These are phyloP conservation scores for Phanerochaete sordida DNA, from an alignment of 768 basidiomycete species.

Conservation along the genomic window DNA sequence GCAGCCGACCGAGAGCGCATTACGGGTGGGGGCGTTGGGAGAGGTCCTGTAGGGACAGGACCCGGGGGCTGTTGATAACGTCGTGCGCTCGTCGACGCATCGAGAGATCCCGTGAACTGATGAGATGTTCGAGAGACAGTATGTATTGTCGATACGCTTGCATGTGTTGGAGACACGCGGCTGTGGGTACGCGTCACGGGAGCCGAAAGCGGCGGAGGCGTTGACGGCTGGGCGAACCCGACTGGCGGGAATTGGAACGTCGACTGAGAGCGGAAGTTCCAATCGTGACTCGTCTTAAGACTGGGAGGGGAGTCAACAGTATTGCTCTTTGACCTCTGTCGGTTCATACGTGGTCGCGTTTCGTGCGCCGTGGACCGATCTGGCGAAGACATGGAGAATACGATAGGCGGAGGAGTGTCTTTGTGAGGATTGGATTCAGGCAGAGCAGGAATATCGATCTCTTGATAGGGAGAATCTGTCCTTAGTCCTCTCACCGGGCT, in stretches of 20 bases:
- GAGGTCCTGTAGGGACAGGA: conserved; percentile 27
- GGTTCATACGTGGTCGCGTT: conserved; percentile 29
- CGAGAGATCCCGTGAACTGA: conserved; percentile 56
- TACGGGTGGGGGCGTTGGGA: conserved; percentile 26
- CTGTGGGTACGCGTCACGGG: conserved; percentile 15
- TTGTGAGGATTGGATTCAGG: conserved; percentile 15
- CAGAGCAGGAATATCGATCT: conserved; percentile 36
- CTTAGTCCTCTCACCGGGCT: neutral
- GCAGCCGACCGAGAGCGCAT: conserved; percentile 33
- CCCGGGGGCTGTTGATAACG: conserved; percentile 26
- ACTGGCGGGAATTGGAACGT: conserved; percentile 36
- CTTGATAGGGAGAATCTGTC: conserved; percentile 19
- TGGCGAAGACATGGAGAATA: conserved; percentile 25
- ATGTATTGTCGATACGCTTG: conserved; percentile 25
- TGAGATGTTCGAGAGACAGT: conserved; percentile 36
- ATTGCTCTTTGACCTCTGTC: conserved; percentile 43
- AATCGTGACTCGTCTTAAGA: conserved; percentile 10
- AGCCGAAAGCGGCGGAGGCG: conserved; percentile 15
- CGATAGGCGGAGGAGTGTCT: conserved; percentile 18
- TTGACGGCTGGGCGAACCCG: conserved; percentile 1
- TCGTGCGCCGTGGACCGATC: conserved; percentile 15
- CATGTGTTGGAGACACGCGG: conserved; percentile 31
- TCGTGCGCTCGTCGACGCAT: conserved; percentile 32
- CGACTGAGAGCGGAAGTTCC: conserved; percentile 22
- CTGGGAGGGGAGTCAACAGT: conserved; percentile 32